These are phyloP conservation scores for Harrya chromipes DNA, from an alignment of 768 basidiomycete genomes.

Conservation along the genomic window DNA sequence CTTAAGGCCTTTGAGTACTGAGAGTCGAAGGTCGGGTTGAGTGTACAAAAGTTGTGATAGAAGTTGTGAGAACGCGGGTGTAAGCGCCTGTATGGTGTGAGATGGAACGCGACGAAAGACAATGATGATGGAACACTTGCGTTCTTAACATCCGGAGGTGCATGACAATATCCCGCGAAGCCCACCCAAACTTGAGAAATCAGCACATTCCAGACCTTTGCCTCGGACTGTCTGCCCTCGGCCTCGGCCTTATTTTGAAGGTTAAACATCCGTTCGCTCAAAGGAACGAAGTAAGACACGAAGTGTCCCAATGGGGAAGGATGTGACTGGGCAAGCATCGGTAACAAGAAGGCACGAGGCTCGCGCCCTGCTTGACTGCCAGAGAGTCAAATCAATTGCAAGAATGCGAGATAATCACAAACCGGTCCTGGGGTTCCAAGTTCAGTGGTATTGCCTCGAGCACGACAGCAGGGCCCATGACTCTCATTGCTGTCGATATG, in stretches of 20 bases:
- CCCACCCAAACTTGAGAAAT: constrained; percentile 94
- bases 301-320: constrained; percentile 84
- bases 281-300: constrained; percentile 84
- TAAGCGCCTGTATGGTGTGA: constrained; percentile 55
- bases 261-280: constrained; percentile 92
- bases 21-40: constrained; percentile 77
- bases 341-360: constrained; percentile 89
- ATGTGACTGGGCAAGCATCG: constrained; percentile 78
- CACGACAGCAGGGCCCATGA: constrained; percentile 81
- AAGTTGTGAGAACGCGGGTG: constrained; percentile 77
- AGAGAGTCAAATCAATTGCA: constrained; percentile 4
- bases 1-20: constrained; percentile 80
- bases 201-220: constrained; percentile 93
- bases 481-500: constrained; percentile 75
- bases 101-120: background rate
- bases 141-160: constrained; percentile 68
- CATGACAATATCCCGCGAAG: constrained; percentile 86
- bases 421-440: constrained; percentile 79
- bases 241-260: constrained; percentile 76
- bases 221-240: constrained; percentile 73
- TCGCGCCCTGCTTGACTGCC: constrained; percentile 66
- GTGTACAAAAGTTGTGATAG: constrained; percentile 91
- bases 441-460: constrained; percentile 79
- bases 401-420: constrained; percentile 24
- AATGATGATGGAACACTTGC: constrained; percentile 36